Conservation (phyloP, 1,284 basidiomycete genomes). For the Trichosporon sp. region DNA sequence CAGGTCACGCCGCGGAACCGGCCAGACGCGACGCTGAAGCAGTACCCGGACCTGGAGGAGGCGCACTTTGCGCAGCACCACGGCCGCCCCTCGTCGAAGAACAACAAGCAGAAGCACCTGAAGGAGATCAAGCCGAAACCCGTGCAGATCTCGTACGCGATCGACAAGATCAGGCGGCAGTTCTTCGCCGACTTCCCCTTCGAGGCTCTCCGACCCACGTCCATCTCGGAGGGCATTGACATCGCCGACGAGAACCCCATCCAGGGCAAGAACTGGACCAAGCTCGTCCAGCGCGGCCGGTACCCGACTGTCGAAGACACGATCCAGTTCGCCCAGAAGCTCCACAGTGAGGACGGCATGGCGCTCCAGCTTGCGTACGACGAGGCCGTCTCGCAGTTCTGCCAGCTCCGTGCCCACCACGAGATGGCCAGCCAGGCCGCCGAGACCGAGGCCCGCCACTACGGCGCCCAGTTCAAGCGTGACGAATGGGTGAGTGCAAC, state of each 20-base stretch:
- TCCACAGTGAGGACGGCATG: slow-evolving; percentile 68
- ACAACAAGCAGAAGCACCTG: slow-evolving; percentile 49
- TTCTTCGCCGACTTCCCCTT: slow-evolving; percentile 98
- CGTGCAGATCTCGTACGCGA: slow-evolving; percentile 72
- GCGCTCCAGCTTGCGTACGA: slow-evolving; percentile 81
- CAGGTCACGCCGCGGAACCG: slow-evolving; percentile 64
- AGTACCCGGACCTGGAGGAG: slow-evolving; percentile 34
- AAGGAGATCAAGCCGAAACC: slow-evolving; percentile 63
- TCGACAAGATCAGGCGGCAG: slow-evolving; percentile 82
- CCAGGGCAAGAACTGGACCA: slow-evolving; percentile 68
- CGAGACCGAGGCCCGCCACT: slow-evolving; percentile 73
- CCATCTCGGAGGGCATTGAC: slow-evolving; percentile 68
- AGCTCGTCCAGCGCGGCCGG: slow-evolving; percentile 73
- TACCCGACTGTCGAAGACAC: slow-evolving; percentile 87
- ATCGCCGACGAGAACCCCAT: slow-evolving; percentile 63
- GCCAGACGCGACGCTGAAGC: slow-evolving; percentile 40
- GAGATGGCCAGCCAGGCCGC: slow-evolving; percentile 77
- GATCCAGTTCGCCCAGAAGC: slow-evolving; percentile 75
- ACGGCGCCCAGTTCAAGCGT: slow-evolving; percentile 63
- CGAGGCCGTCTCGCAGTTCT: slow-evolving; percentile 79
- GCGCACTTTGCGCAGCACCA: slow-evolving; percentile 17
- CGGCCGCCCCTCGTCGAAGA: slow-evolving; percentile 12
- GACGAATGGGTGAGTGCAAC: slow-evolving; percentile 49
- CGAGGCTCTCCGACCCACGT: slow-evolving; percentile 81
- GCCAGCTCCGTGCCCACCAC: slow-evolving; percentile 78